These are phyloP conservation scores for Rubia yunnanensis DNA, from an alignment of 257 asterid species.

Conservation along the genomic window DNA sequence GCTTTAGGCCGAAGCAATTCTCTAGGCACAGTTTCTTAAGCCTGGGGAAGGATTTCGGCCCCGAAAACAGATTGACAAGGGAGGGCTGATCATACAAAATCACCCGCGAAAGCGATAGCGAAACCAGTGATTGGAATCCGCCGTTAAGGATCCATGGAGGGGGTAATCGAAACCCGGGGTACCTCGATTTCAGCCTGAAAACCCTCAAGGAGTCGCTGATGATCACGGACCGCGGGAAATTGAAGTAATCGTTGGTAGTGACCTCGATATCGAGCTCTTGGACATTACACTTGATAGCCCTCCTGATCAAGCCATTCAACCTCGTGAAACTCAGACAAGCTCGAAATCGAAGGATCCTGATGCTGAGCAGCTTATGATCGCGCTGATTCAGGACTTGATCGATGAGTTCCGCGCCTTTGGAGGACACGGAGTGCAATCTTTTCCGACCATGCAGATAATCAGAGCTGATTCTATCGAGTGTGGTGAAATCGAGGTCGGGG, in stretches of 20 bases:
- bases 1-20: constrained; percentile 43
- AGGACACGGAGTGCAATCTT: constrained; percentile 14
- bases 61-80: constrained; percentile 38
- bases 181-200: constrained; percentile 45
- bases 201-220: constrained; percentile 33
- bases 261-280: constrained; percentile 72
- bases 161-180: constrained; percentile 70
- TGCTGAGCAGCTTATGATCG: constrained; percentile 29
- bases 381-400: constrained; percentile 42
- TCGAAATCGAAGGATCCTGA: constrained; percentile 45
- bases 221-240: constrained; percentile 51
- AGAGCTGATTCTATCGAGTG: constrained; percentile 15
- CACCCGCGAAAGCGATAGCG: constrained; percentile 44
- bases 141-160: constrained; percentile 44
- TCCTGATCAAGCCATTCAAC: constrained; percentile 40
- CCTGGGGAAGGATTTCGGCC: constrained; percentile 49
- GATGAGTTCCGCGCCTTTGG: constrained; percentile 30
- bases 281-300: constrained; percentile 53
- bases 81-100: constrained; percentile 45
- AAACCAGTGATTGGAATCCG: constrained; percentile 41
- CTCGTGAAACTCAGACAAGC: constrained; percentile 48
- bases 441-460: constrained; percentile 7
- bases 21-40: constrained; percentile 54
- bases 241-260: constrained; percentile 52
- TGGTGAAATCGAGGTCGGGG: constrained; percentile 80